Conservation (phyloP, 169 alveolate species). For the Prorocentrum cordatum region DNA sequence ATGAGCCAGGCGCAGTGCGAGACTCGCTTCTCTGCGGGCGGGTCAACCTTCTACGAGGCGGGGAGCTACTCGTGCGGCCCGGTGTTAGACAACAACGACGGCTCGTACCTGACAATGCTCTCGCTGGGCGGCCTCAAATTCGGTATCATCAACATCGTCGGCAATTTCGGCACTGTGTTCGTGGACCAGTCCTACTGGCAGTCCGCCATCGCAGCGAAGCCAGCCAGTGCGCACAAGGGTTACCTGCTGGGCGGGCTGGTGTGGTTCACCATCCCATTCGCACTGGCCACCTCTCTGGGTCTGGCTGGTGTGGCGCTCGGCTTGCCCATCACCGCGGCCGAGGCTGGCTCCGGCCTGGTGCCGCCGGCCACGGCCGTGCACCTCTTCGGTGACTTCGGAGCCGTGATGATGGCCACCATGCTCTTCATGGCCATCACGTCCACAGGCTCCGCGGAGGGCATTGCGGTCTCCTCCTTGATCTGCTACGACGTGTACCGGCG, state of each 20-base stretch:
- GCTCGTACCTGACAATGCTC: constrained; percentile 44
- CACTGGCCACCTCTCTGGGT: constrained; percentile 57
- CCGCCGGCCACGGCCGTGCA: constrained; percentile 20
- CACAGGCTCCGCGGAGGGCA: constrained; percentile 55
- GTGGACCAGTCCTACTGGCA: constrained; percentile 69
- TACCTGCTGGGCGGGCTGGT: constrained; percentile 58
- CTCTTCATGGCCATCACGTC: constrained; percentile 70
- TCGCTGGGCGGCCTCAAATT: constrained; percentile 19
- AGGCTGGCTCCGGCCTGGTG: constrained; percentile 22
- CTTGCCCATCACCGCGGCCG: background rate
- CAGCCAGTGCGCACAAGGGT: constrained; percentile 25
- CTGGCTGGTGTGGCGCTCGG: constrained; percentile 23
- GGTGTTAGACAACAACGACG: constrained; percentile 10
- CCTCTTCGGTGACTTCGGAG: constrained; percentile 8
- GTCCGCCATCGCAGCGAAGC: constrained; percentile 59
- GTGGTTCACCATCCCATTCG: constrained; percentile 66
- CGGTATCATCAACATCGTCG: constrained; percentile 62
- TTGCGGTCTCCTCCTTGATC: constrained; percentile 60
- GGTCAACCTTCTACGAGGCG: constrained; percentile 5
- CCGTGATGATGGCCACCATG: constrained; percentile 29
- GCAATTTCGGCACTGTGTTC: constrained; percentile 66
- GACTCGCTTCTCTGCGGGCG: background rate
- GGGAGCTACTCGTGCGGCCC: constrained; percentile 15
- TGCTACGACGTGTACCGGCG: constrained; percentile 34
- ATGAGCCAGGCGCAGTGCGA: background rate